Evolutionary conservation across 2,329 filamentous ascomycete species (phyloP), one percentile per base, ranked within the genome.

Genomic region (Epichloe festucae): DNA sequence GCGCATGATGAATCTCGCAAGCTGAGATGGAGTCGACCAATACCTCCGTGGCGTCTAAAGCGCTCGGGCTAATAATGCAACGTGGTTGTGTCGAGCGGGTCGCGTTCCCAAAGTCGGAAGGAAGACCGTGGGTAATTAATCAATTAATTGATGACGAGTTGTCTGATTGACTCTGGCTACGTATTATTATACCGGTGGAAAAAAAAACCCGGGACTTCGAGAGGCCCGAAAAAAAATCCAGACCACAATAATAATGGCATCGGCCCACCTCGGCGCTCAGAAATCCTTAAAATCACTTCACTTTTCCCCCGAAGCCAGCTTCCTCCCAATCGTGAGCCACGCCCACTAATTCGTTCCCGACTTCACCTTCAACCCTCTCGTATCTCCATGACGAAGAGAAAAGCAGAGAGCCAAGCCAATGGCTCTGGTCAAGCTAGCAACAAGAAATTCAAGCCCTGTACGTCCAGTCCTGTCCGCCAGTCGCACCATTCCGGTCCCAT

Each of bases 401-500:
- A 82, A 65, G 77, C 78, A 54, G 72, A 74, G 46, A 63, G 67
- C 54, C 68, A 72, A 56, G 63, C 64, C 49, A 67, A 63, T 55
- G 67, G 66, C 61, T 71, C 69, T 53, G 72, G 8, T 1, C 31
- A 66, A 58, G 67, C 66, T 56, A 61, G 62, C 56, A 77, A 73
- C 63, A 82, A 81, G 66, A 77, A 76, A 64, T 65, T 73, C 58
- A 76, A 76, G 65, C 69, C 67, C 54, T 64, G 74, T 76, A 62
- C 59, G 71, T 49, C 44, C 43, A 48, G 14, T 39, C 42, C 41
- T n/a, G 10, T 46, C 38, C 46, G 12, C n/a, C 34, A 31, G 31
- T 31, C 31, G 31, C 31, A 31, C 8, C 31, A 11, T 31, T 31
- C 31, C 31, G 3, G 27, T 31, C 8, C 27, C 27, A 31, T 31